Conservation (phyloP, 2,329 filamentous ascomycete genomes). For the Colletotrichum melonis region DNA sequence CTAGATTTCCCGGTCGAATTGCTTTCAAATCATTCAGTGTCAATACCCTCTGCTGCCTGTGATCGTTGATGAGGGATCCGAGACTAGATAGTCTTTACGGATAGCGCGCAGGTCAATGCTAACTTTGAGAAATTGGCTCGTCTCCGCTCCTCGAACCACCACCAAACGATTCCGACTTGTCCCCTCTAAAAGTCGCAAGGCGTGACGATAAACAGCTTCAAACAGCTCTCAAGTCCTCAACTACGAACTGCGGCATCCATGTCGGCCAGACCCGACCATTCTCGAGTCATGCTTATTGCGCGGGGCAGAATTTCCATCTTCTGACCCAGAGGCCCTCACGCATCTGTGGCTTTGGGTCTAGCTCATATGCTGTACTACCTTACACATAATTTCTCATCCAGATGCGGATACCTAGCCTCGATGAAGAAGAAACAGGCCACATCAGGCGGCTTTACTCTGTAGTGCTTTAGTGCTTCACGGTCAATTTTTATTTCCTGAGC, state of each 20-base stretch:
- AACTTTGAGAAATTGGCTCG: not conserved
- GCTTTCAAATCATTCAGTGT: not conserved
- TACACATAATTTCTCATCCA: too few relatives aligned
- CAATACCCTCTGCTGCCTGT: not conserved
- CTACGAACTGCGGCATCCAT: not conserved
- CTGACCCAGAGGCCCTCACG: not conserved
- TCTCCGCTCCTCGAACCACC: not conserved
- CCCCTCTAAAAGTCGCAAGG: not conserved
- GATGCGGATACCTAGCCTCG: too few relatives aligned
- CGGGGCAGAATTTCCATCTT: not conserved
- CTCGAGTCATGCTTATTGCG: not conserved
- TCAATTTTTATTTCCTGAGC: not conserved
- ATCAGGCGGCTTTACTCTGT: too few relatives aligned
- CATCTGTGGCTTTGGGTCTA: too few relatives aligned
- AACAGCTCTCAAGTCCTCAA: not conserved
- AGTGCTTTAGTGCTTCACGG: not conserved
- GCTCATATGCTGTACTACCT: not conserved
- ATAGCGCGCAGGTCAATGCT: not conserved
- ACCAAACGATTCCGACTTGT: not conserved
- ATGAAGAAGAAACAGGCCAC: not conserved
- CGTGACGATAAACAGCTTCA: too few relatives aligned
- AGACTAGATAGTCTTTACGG: not conserved
- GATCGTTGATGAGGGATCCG: not conserved
- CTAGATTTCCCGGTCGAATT: not conserved
- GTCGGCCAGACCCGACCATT: not conserved